Base-by-base conservation (phyloP, 2,329 filamentous ascomycete species). In the Fusarium tupiense region DNA sequence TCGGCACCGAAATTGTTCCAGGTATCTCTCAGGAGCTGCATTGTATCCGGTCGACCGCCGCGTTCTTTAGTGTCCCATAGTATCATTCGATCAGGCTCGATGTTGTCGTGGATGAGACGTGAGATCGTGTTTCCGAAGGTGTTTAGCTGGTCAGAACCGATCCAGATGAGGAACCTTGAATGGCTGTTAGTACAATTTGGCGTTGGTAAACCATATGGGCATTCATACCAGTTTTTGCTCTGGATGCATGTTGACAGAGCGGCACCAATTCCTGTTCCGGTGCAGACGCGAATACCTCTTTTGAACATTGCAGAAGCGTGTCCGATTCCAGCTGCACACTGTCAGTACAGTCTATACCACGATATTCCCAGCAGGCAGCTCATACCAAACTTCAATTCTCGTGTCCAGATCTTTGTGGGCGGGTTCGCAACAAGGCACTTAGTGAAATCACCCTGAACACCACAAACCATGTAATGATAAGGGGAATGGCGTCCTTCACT, bases 201-300 rank as follows among this genome's bases (percentile, higher is more conserved):
- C 4, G 3, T 52, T 24, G 8, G 8, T 0, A 6, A 14, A 6
- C 0, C 0, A 19, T 11, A 0, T 13, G 6, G 20, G 8, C 2
- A 24, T 12, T 2, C 12, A 1, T 54, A 65, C 62, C 62, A 66
- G 3, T 66, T 54, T 6, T 50, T 50, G n/a, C 29, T 66, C 13
- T 66, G 63, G 6, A 66, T 66, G 4, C 63, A 66, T 17, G 63
- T 63, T 4, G 63, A 66, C 1, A 66, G 63, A 9, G 63, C 58
- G 1, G 63, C 63, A 3, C 63, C 58, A 14, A 66, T 66, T 1
- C 63, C 63, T 2, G 63, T 66, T 2, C 63, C 63, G 0, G 63
- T 66, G 12, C 63, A 66, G 17, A 66, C 41, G 2, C 63, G 58
- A 6, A 66, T 56, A 11, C 63, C 63, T 17, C 49, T 63, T 1